A percentile compares a stretch with the other conserved stretches of the same genome.
phyloP scores from a whole-genome alignment of 176 grass and related monocot species.

The Carex myosuroides region DNA sequence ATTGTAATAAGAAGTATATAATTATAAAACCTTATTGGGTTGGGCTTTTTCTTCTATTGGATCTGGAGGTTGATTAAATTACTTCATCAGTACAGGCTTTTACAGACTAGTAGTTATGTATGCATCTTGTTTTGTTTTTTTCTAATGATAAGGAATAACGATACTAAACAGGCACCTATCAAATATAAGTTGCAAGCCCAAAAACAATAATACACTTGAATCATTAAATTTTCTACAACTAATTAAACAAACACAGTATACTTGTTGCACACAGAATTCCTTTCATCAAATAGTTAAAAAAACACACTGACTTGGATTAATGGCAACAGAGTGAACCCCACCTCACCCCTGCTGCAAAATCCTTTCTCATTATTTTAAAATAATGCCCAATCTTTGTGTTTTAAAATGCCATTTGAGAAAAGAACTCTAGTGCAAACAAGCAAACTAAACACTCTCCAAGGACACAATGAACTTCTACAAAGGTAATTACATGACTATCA shows the following conservation, averaged over 20 bases:
- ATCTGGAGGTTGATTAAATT: not conserved
- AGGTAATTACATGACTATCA: not conserved
- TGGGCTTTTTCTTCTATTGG: not conserved
- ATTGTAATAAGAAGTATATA: not conserved
- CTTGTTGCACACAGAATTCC: not conserved
- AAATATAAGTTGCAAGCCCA: not conserved
- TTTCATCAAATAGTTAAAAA: not conserved
- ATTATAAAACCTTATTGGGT: not conserved
- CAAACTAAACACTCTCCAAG: not conserved
- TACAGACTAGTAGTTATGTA: not conserved
- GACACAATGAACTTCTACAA: not conserved
- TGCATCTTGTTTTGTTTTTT: too few relatives aligned
- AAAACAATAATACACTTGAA: not conserved
- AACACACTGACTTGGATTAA: not conserved
- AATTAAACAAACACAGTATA: not conserved
- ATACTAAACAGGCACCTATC: not conserved
- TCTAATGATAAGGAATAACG: not conserved
- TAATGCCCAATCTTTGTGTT: not conserved
- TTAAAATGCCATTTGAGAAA: not conserved
- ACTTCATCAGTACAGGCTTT: not conserved
- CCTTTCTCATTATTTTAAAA: not conserved
- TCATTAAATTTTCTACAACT: not conserved
- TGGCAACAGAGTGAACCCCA: not conserved
- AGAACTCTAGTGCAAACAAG: constrained; percentile 5
- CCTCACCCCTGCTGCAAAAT: not conserved